Base-by-base conservation (phyloP, 371 early-diverging fungal genomes). In the Circinella umbellata region DNA sequence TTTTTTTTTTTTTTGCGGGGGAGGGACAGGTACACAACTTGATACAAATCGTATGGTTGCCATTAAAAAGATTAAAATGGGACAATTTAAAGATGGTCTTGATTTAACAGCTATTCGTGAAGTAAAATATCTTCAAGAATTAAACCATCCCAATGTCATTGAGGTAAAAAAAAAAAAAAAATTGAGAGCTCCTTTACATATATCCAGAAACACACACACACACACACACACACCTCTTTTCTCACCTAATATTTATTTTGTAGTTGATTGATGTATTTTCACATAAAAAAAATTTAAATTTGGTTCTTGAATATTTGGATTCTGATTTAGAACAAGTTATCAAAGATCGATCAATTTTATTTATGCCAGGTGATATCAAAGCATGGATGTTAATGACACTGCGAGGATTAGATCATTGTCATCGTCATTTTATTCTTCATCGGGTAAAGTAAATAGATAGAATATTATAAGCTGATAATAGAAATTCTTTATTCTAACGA, bases 361-460 rank as follows among this genome's bases (percentile, higher is more conserved):
- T 99, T 77, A 94, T 94, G 90, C 93, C 98, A 4, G 95, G 92
- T 4, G 99, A 99, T 79, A 96, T 99, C 59, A 99, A 99, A 78
- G 91, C 94, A 64, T 99, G 99, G 99, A 93, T 99, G 93, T 67
- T 95, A 69, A 99, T 99, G 99, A 93, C 95, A 59, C 76, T 99
- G 38, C 90, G 95, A 37, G 99, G 99, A 10, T 80, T 99, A 54
- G 90, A 94, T 69, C 96, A 95, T 70, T 95, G 95, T 77, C 99
- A 99, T 79, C 77, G 90, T 8, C 92, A 91, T 72, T 98, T 93
- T 90, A 89, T 99, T 49, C 80, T 99, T 37, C 99, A 99, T 74
- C 81, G 99, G 72, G 94, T 94, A 86, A 68, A n/a, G n/a, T n/a
- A n/a, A n/a, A n/a, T n/a, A n/a, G n/a, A n/a, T n/a, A n/a, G n/a